Percentiles rank a stretch among this genome's conserved stretches.
Conservation (phyloP, 192 early-diverging fungal genomes). For the Coemansia erecta region DNA sequence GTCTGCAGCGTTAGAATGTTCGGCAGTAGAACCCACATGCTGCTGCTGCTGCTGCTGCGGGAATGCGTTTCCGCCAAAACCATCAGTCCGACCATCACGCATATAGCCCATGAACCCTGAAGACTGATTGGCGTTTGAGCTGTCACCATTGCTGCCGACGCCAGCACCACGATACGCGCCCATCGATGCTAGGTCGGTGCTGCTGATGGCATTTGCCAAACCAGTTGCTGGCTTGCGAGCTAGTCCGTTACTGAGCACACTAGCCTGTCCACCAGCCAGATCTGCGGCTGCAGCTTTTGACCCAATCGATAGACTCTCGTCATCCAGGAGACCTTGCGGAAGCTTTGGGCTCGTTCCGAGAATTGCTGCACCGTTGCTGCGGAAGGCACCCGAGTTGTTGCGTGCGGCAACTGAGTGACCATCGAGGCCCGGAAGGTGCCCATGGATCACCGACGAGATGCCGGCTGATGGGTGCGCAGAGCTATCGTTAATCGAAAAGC, state of each 20-base stretch:
- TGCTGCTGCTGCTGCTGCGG: too few species aligned
- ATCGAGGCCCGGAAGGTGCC: constrained; percentile 22
- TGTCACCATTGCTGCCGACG: too few species aligned
- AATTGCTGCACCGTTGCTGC: constrained; percentile 12
- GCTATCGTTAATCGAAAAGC: constrained; percentile 40
- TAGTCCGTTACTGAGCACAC: background rate
- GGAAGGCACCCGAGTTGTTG: constrained; percentile 39
- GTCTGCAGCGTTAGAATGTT: constrained; percentile 11
- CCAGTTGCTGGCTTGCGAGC: background rate
- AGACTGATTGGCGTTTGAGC: too few species aligned
- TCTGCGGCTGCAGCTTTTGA: constrained; percentile 1
- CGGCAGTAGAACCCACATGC: background rate
- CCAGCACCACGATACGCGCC: background rate
- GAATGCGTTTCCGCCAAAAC: background rate
- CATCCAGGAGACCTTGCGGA: constrained; percentile 49
- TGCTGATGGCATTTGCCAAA: constrained; percentile 6
- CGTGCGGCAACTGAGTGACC: constrained; percentile 34
- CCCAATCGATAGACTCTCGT: constrained; percentile 23
- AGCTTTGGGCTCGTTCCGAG: constrained; percentile 51
- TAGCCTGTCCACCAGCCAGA: background rate
- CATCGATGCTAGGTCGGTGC: constrained; percentile 10
- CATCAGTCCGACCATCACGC: constrained; percentile 4
- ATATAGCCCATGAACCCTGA: constrained; percentile 3
- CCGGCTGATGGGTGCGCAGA: constrained; percentile 12
- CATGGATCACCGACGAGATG: background rate